Evolutionary conservation across 495 filamentous ascomycete species (phyloP), one percentile per base, ranked within the genome.

Genomic region (Aspergillus hancockii): DNA sequence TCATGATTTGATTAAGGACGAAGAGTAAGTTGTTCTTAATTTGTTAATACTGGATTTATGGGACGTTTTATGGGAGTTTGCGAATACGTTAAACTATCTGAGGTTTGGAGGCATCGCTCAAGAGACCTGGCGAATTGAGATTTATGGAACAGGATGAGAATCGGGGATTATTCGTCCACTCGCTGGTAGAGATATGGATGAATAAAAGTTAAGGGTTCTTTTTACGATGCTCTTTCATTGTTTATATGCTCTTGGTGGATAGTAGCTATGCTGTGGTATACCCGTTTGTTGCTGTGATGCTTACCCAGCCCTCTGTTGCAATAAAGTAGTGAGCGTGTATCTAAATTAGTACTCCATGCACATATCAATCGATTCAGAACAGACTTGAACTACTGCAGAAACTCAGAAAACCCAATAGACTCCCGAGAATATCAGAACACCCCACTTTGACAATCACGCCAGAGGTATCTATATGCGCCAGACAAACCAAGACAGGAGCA

Each of bases 401-500:
- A 40, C 7, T 7, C 18, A 34, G 18, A 40, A 40, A 3, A 54
- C 23, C 45, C 41, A 18, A 49, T 21, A 40, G 32, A 22, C 25
- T 23, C 43, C 43, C 43, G 22, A 49, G 23, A 12, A 49, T 30
- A 53, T 9, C 16, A 36, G 34, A 23, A 28, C 32, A 53, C 21
- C 19, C 51, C 28, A 23, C 30, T 32, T 32, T 23, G n/a, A 52
- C 30, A 30, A 21, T 28, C 25, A 34, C 16, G 51, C 51, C 51
- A 23, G 30, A 54, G 51, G 51, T 54, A 54, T 54, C 51, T 54
- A 54, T 54, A 1, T 54, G 32, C 32, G 22, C 49, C 32, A 49
- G 25, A 45, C 19, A 59, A 56, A 58, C 57, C 57, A 60, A 69
- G 57, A 61, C 30, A 59, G 40, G 53, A 45, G 21, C 56, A 59